Evolutionary conservation across 441 rosid genomes (phyloP).

Genomic region (Croton laevigatus): DNA sequence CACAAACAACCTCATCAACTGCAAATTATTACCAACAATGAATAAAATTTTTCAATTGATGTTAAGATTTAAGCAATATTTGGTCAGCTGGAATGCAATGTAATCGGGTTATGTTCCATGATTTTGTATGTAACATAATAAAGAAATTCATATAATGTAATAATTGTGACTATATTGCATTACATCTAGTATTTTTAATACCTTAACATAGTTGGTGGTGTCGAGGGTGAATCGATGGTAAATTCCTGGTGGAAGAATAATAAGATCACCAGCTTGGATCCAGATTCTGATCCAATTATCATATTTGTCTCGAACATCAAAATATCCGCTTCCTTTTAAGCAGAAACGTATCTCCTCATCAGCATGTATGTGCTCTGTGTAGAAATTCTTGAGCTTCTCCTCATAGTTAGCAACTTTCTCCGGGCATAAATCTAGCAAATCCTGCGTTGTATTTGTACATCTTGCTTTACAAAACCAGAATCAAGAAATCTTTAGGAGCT

Average conservation of each 20-base stretch:
- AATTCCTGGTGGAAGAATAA: conserved; percentile 74
- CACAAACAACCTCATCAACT: conserved; percentile 85
- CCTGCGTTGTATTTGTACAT: conserved; percentile 34
- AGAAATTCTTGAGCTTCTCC: conserved; percentile 82
- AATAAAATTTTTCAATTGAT: not conserved
- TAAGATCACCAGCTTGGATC: conserved; percentile 72
- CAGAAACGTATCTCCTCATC: conserved; percentile 92
- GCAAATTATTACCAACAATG: conserved; percentile 9
- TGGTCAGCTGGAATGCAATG: too few relatives aligned
- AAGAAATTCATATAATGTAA: too few relatives aligned
- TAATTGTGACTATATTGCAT: too few relatives aligned
- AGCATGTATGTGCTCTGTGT: conserved; percentile 78
- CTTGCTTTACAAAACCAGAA: too few relatives aligned
- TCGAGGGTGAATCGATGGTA: conserved; percentile 90
- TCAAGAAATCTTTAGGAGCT: too few relatives aligned
- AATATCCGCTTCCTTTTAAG: conserved; percentile 76
- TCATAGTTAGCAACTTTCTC: conserved; percentile 75
- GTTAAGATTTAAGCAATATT: not conserved
- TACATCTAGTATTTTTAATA: conserved; percentile 13
- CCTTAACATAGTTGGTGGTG: conserved; percentile 67
- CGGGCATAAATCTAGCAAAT: conserved; percentile 74
- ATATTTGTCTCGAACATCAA: conserved; percentile 70
- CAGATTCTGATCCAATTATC: conserved; percentile 75
- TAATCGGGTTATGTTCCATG: too few relatives aligned
- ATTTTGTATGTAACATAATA: not conserved